Percentiles rank a stretch among this genome's conserved stretches.
Evolutionary conservation across 2,329 filamentous ascomycete species (phyloP).

Genomic region (Ophiocordyceps polyrhachis-furcata): DNA sequence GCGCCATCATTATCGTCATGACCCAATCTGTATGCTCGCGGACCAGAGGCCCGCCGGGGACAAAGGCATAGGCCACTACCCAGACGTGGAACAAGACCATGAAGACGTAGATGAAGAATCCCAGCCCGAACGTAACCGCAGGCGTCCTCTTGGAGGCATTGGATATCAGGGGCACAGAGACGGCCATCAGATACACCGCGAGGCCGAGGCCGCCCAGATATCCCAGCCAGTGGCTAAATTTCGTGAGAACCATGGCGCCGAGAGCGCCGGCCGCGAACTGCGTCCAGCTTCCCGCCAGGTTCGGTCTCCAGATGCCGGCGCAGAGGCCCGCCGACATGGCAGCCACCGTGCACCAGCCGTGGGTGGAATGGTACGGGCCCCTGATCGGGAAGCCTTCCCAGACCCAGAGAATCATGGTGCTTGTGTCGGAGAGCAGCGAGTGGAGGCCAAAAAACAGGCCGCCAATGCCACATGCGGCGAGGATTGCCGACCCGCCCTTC

Average conservation of each 20-base stretch:
- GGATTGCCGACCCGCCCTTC: conserved; percentile 43
- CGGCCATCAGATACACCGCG: conserved; percentile 65
- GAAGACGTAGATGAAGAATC: conserved; percentile 83
- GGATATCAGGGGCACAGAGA: conserved; percentile 55
- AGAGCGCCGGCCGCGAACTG: conserved; percentile 60
- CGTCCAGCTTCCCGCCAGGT: conserved; percentile 57
- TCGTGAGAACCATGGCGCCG: conserved; percentile 62
- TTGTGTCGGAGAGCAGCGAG: conserved; percentile 85
- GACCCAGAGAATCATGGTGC: conserved; percentile 97
- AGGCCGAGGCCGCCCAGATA: conserved; percentile 68
- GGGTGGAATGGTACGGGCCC: conserved; percentile 74
- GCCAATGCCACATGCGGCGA: conserved; percentile 62
- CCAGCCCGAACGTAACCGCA: conserved; percentile 66
- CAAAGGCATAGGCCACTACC: conserved; percentile 96
- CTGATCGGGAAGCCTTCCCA: conserved; percentile 92
- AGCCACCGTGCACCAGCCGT: conserved; percentile 70
- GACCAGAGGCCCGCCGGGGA: conserved; percentile 80
- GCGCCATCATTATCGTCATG: conserved; percentile 70
- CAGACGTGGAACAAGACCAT: conserved; percentile 95
- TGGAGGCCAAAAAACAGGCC: conserved; percentile 81
- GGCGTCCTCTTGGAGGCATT: conserved; percentile 63
- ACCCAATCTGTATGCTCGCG: conserved; percentile 93
- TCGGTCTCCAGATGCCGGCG: conserved; percentile 55
- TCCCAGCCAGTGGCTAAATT: conserved; percentile 66
- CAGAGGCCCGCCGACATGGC: conserved; percentile 72